These are phyloP conservation scores for Candida wancherniae DNA, from an alignment of 805 yeast species.

Conservation along the genomic window DNA sequence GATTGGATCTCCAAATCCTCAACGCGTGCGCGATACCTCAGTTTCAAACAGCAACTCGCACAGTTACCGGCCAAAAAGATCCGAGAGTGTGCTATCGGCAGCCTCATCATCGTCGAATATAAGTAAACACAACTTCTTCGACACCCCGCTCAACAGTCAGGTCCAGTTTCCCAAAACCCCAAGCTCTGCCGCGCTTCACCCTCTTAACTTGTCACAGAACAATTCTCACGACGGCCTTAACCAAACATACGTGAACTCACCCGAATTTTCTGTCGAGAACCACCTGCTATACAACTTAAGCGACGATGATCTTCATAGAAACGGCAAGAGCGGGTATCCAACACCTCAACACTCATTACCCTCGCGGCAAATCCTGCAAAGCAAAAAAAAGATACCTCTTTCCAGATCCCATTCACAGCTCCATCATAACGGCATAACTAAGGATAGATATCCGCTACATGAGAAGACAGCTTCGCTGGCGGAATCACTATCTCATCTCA, in stretches of 20 bases:
- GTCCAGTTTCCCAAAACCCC: slow-evolving; percentile 12
- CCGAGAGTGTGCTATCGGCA: slow-evolving; percentile 38
- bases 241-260: slow-evolving; percentile 5
- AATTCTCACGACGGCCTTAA: slow-evolving; percentile 16
- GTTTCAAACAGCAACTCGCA: slow-evolving; percentile 4
- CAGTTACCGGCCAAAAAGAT: slow-evolving; percentile 29
- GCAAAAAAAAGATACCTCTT: slow-evolving; percentile 14
- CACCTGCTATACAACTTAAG: slow-evolving; percentile 14
- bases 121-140: slow-evolving; percentile 13
- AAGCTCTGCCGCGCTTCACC: slow-evolving; percentile 17
- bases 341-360: slow-evolving; percentile 14
- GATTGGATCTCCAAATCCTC: slow-evolving; percentile 6
- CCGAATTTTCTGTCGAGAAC: slow-evolving; percentile 10
- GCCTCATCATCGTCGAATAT: slow-evolving; percentile 34
- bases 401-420: slow-evolving; percentile 14
- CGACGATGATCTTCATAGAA: slow-evolving; percentile 12
- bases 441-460: slow-evolving; percentile 2
- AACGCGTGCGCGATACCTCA: slow-evolving; percentile 11
- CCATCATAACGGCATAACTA: slow-evolving; percentile 6
- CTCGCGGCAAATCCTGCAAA: slow-evolving; percentile 16
- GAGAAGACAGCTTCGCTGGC: no score
- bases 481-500: no score
- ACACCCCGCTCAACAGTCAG: slow-evolving; percentile 5
- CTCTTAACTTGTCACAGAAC: slow-evolving; percentile 12
- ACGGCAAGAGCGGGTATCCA: slow-evolving; percentile 3